Evolutionary conservation across 805 yeast genomes (phyloP).

Genomic region (Wickerhamiella alocasiicola): DNA sequence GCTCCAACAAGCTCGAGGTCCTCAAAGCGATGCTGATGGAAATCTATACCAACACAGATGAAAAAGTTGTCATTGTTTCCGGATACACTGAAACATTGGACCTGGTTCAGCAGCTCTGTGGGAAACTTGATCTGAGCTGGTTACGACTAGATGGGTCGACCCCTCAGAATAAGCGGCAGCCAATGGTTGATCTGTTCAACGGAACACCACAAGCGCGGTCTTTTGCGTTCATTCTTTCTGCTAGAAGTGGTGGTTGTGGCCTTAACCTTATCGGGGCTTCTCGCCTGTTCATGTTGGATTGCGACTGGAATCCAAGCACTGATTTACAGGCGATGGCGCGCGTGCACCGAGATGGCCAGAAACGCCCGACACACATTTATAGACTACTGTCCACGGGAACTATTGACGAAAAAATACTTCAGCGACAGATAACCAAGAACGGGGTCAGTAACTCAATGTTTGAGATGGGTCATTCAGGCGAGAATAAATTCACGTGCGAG

Average conservation of each 20-base stretch:
- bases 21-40: conserved; percentile 44
- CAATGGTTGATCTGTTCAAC: conserved; percentile 60
- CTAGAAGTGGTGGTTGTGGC: conserved; percentile 92
- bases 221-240: conserved; percentile 65
- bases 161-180: conserved; percentile 50
- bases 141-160: conserved; percentile 77
- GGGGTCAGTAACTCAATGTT: conserved; percentile 65
- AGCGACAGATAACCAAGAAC: conserved; percentile 75
- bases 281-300: conserved; percentile 70
- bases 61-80: conserved; percentile 76
- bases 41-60: conserved; percentile 36
- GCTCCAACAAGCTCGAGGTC: conserved; percentile 50
- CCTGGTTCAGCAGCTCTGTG: conserved; percentile 47
- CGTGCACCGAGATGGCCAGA: conserved; percentile 89
- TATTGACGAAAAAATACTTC: conserved; percentile 80
- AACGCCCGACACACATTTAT: conserved; percentile 62
- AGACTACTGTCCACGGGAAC: conserved; percentile 78
- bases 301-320: conserved; percentile 94
- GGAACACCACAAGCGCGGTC: conserved; percentile 28
- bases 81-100: conserved; percentile 83
- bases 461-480: conserved; percentile 26
- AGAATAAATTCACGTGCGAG: conserved; percentile 48
- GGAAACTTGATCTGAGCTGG: conserved; percentile 37
- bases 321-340: conserved; percentile 95
- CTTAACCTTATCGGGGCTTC: conserved; percentile 85